Base-by-base conservation (phyloP, 768 basidiomycete species). In the Gymnopilus dilepis region DNA sequence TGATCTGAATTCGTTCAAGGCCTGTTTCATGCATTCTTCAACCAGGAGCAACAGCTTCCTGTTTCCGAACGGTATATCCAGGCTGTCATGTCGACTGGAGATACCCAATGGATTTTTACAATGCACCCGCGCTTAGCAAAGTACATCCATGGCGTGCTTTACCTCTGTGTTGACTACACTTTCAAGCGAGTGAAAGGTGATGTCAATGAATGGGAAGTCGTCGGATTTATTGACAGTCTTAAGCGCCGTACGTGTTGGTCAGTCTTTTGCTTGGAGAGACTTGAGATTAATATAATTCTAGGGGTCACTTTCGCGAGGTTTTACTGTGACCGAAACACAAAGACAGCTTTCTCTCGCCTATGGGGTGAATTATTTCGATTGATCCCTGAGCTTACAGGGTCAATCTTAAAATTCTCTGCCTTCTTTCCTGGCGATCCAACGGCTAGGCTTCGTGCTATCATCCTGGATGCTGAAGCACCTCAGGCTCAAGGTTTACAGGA, bases 141-240 rank as follows among this genome's bases (percentile, higher is more conserved):
- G n/a, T 41, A 34, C 26, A 26, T 62, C 30, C 56, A 57, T 26
- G 1, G 5, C 4, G 61, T 43, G 3, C 24, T 40, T 17, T 62
- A 28, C 30, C 60, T 72, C 6, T 38, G 17, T n/a, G 60, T 64
- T 22, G 71, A 70, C 38, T 70, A 50, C 33, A 72, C 71, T 2
- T 72, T 69, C 60, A 68, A 69, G 40, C 61, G 67, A 4, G 63
- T 68, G 1, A 34, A 57, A 7, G 71, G 69, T 5, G 57, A 62
- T 0, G 42, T 67, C 40, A 63, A 72, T 47, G 67, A 72, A 50
- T 70, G 68, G 64, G 67, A 70, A 45, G 65, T 69, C 8, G 68
- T 56, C 2, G 53, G 55, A 3, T 66, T 65, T 48, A 8, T 58
- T 26, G 62, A 63, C 6, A 37, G 56, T 9, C 45, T 55, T 41